phyloP scores from a whole-genome alignment of 495 filamentous ascomycete genomes.

The Hypoxylon fragiforme region DNA sequence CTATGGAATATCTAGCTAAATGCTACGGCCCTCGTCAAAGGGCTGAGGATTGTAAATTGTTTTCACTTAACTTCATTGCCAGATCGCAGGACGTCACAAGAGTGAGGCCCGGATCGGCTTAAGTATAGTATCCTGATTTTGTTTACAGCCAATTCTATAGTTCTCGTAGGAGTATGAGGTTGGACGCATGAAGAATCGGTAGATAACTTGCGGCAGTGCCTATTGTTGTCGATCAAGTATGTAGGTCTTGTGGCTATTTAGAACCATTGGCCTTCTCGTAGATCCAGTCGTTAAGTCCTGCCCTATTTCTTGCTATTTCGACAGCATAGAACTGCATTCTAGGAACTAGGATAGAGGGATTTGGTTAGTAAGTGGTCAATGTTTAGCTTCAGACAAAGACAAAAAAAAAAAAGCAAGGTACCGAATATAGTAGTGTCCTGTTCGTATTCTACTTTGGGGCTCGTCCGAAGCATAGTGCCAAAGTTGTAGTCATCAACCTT shows the following conservation, averaged over 20 bases:
- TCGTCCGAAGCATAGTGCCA: conserved; percentile 84
- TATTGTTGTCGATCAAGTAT: neutral
- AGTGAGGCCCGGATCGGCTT: no score
- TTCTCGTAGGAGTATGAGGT: no score
- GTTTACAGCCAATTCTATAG: no score
- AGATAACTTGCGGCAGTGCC: neutral
- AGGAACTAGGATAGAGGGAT: conserved; percentile 51
- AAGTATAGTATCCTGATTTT: no score
- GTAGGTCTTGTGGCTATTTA: conserved; percentile 29
- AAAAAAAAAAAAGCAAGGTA: conserved; percentile 36
- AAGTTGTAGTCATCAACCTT: conserved; percentile 96
- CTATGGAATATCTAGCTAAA: no score
- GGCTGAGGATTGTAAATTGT: no score
- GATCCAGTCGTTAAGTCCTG: conserved; percentile 94
- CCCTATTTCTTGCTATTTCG: conserved; percentile 89
- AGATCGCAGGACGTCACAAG: no score
- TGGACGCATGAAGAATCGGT: neutral
- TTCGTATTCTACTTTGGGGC: conserved; percentile 80
- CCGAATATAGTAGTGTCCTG: conserved; percentile 91
- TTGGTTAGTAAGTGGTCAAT: no score
- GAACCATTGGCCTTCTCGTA: conserved; percentile 67
- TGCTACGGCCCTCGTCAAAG: no score
- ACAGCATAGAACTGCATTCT: conserved; percentile 99
- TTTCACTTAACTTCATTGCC: no score
- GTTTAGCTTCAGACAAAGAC: neutral